Evolutionary conservation across 2,329 filamentous ascomycete species (phyloP), one percentile per base, ranked within the genome.

Genomic region (Byssochlamys sp.): DNA sequence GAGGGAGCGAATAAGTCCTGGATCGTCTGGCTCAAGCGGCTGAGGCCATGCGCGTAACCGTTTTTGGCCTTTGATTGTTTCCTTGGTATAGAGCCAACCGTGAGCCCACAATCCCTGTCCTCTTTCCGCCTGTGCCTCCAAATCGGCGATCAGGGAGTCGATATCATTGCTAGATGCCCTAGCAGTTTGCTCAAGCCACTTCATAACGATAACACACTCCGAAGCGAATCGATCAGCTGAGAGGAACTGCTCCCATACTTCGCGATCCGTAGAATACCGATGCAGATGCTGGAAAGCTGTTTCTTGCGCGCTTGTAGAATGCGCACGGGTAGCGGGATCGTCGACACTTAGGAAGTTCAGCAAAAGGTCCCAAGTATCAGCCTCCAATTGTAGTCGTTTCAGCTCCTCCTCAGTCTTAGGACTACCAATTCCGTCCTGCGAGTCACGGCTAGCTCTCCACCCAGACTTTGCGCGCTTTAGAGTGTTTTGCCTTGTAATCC

Each of bases 41-140:
- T 84, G 81, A 35, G 81, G 81, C 78, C 83, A 86, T 28, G 84
- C 82, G 59, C 88, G 83, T 62, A 94, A 76, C 58, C 88, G 85
- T 77, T 97, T 99, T 69, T 90, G 85, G 57, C 89, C 83, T 77
- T 99, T 99, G 73, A 99, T 90, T 53, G 87, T 86, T 58, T 89
- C 85, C 61, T 91, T 89, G 0, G 94, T 96, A 70, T 96, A 90
- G 61, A 96, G 83, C 89, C 91, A 96, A 48, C 92, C 92, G 70
- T 91, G 86, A 28, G 89, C 85, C 76, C 94, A 89, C 9, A 91
- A 84, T 54, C 91, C 89, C 54, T 77, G 74, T 9, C 88, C 88
- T 65, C 89, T 81, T 59, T 92, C 88, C 11, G 89, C 87, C 61
- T 85, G 85, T 59, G 84, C 81, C 69, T 91, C 87, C 56, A 91